Evolutionary conservation across 2,329 filamentous ascomycete species (phyloP), one percentile per base, ranked within the genome.

Genomic region (Sclerotinia glacialis): DNA sequence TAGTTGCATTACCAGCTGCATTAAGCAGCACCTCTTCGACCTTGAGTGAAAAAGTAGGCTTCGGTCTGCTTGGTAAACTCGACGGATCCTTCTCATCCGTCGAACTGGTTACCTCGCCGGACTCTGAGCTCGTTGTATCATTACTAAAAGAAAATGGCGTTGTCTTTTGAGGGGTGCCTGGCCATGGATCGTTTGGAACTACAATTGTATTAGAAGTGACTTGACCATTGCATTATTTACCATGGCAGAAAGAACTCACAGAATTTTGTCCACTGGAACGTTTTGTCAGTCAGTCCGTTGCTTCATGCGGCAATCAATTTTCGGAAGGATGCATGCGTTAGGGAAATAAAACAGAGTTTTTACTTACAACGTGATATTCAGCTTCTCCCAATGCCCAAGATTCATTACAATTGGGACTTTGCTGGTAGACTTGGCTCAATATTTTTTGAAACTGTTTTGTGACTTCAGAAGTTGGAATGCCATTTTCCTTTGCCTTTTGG

Each of bases 311-410:
- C 2, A 12, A 5, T 40, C n/a, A 18, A n/a, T 46, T 46, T 1
- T 46, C 9, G 21, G 8, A 21, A 21, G 1, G 26, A 56, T 18
- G 3, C 9, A 26, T 64, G 23, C 14, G 21, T 9, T 3, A 69
- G 64, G 69, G 54, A 69, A 70, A 47, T 50, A 55, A 55, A 1
- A 34, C 37, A 65, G 67, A 69, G 26, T 18, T 4, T 4, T 44
- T n/a, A 26, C 58, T 37, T 26, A 50, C 58, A 49, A 68, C 56
- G 31, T 42, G 12, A 16, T 58, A 66, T 59, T 71, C 69, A 3
- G 65, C 53, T 46, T 49, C 53, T 18, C 47, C 59, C 37, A 67
- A 44, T 21, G 46, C 59, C 64, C 58, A 67, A n/a, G 37, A 7
- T 23, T 63, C 47, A 28, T 21, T 12, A 23, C 58, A 61, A 18